These are phyloP conservation scores for Mitragyna speciosa DNA, from an alignment of 257 asterid species.

Conservation along the genomic window DNA sequence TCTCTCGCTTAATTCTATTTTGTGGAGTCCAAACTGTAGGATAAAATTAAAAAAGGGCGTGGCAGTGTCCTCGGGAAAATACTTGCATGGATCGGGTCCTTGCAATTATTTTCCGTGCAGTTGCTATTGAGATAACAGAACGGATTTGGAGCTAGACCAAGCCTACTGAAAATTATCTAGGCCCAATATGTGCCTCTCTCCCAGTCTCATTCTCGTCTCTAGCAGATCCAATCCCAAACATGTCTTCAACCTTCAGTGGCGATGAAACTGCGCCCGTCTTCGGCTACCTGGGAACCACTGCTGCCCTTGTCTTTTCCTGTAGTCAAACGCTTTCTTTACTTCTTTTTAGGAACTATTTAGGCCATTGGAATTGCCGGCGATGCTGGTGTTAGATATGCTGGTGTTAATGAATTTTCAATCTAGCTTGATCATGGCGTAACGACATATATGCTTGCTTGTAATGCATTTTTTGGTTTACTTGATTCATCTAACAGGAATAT, in stretches of 20 bases:
- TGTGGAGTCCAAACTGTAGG: too few relatives aligned
- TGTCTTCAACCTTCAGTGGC: slow-evolving; percentile 59
- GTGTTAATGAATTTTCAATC: background rate
- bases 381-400: slow-evolving; percentile 51
- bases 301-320: slow-evolving; percentile 72
- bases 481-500: too few relatives aligned
- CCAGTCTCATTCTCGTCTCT: background rate
- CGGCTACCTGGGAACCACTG: slow-evolving; percentile 70
- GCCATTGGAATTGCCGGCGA: slow-evolving; percentile 68
- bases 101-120: too few relatives aligned
- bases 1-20: too few relatives aligned
- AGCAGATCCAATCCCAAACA: slow-evolving; percentile 23
- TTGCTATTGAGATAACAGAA: too few relatives aligned
- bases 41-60: too few relatives aligned
- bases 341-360: slow-evolving; percentile 17
- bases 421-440: background rate
- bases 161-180: background rate
- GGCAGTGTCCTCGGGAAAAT: too few relatives aligned
- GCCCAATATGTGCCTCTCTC: background rate
- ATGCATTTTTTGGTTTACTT: too few relatives aligned
- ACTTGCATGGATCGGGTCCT: too few relatives aligned
- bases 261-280: slow-evolving; percentile 76
- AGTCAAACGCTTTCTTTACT: slow-evolving; percentile 6
- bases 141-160: too few relatives aligned
- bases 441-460: background rate